A percentile compares a stretch with the other conserved stretches of the same genome.
These are phyloP conservation scores for Ophiocordyceps polyrhachis-furcata DNA, from an alignment of 2,329 filamentous ascomycete genomes.

Conservation along the genomic window DNA sequence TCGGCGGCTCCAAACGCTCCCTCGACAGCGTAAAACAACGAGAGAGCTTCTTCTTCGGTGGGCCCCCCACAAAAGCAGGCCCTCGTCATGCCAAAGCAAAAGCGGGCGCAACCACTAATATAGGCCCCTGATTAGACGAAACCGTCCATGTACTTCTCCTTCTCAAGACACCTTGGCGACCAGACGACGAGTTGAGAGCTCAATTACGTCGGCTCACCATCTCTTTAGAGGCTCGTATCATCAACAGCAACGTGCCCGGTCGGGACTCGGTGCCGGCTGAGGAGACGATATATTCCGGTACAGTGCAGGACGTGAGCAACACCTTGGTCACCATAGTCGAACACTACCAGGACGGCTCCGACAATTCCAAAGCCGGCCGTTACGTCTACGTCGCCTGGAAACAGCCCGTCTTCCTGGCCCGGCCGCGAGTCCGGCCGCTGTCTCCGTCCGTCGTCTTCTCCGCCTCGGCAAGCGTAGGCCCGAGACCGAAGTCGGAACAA, in stretches of 20 bases:
- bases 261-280: constrained; percentile 27
- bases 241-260: constrained; percentile 34
- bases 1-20: constrained; percentile 23
- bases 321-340: constrained; percentile 29
- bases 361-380: constrained; percentile 9
- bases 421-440: constrained; percentile 46
- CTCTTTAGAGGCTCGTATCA: constrained; percentile 46
- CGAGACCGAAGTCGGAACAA: constrained; percentile 10
- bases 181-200: constrained; percentile 35
- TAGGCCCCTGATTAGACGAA: constrained; percentile 40
- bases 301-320: constrained; percentile 28
- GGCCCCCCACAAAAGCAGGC: constrained; percentile 7
- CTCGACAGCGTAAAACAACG: constrained; percentile 42
- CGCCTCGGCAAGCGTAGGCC: constrained; percentile 40
- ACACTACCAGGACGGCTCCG: constrained; percentile 6
- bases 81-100: not conserved
- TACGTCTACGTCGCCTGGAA: constrained; percentile 42
- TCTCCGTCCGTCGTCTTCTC: constrained; percentile 47
- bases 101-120: not conserved
- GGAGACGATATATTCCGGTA: constrained; percentile 42
- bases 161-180: constrained; percentile 42
- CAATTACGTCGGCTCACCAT: constrained; percentile 46
- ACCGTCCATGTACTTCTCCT: constrained; percentile 49
- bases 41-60: constrained; percentile 55
- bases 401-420: constrained; percentile 34